Evolutionary conservation across 1,284 basidiomycete genomes (phyloP).

Genomic region (Tilletia walkeri): DNA sequence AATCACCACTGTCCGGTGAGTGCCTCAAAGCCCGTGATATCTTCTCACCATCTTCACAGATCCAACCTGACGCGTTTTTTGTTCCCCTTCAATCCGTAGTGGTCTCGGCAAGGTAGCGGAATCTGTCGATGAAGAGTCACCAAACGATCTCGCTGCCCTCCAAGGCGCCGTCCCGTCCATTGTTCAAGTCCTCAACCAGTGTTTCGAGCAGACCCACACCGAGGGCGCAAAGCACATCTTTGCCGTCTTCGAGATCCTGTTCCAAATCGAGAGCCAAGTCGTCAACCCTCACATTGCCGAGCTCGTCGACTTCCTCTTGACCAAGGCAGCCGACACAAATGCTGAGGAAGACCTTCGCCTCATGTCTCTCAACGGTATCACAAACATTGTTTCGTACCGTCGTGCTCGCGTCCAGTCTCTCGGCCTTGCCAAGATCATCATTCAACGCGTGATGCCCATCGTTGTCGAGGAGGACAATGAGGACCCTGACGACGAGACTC

Average conservation of each 20-base stretch:
- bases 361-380: conserved; percentile 87
- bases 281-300: conserved; percentile 84
- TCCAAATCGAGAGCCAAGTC: conserved; percentile 86
- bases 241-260: conserved; percentile 91
- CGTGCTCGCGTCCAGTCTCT: conserved; percentile 90
- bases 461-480: conserved; percentile 83
- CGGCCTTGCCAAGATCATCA: conserved; percentile 78
- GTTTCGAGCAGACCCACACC: conserved; percentile 78
- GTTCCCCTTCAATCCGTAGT: conserved; percentile 57
- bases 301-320: conserved; percentile 84
- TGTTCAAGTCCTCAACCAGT: conserved; percentile 84
- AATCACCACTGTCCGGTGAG: conserved; percentile 69
- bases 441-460: conserved; percentile 89
- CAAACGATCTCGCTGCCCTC: conserved; percentile 84
- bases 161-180: conserved; percentile 85
- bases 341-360: conserved; percentile 81
- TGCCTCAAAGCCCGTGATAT: neutral
- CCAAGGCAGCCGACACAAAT: conserved; percentile 75
- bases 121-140: conserved; percentile 86
- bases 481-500: conserved; percentile 82
- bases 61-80: too few relatives aligned
- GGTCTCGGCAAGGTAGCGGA: conserved; percentile 88
- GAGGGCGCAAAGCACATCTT: conserved; percentile 82
- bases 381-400: conserved; percentile 90
- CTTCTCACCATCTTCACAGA: too few relatives aligned